phyloP scores from a whole-genome alignment of 768 basidiomycete species.

The Mycena indigotica region DNA sequence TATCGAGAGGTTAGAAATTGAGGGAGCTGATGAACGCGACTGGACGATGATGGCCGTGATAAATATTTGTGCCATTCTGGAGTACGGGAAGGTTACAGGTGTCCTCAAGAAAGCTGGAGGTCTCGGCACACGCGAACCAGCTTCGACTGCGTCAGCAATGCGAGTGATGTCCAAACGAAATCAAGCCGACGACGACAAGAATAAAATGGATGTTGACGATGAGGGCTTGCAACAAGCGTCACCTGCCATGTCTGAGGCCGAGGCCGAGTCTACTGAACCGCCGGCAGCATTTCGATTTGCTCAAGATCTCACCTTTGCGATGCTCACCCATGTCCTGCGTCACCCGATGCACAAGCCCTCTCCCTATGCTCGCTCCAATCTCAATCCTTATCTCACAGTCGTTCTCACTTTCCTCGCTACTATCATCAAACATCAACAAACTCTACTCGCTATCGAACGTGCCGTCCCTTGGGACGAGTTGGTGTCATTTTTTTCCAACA shows the following conservation, averaged over 20 bases:
- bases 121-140: conserved; percentile 42
- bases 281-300: conserved; percentile 74
- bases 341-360: conserved; percentile 63
- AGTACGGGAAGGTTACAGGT: conserved; percentile 81
- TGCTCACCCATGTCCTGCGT: conserved; percentile 72
- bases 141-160: conserved; percentile 38
- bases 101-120: conserved; percentile 67
- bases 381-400: conserved; percentile 88
- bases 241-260: conserved; percentile 36
- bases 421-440: conserved; percentile 63
- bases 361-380: conserved; percentile 51
- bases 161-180: conserved; percentile 56
- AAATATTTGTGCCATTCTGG: conserved; percentile 80
- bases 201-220: conserved; percentile 69
- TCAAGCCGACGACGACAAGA: conserved; percentile 45
- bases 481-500: conserved; percentile 58
- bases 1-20: conserved; percentile 82
- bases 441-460: conserved; percentile 67
- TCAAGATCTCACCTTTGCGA: conserved; percentile 74
- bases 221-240: conserved; percentile 41
- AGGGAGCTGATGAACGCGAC: conserved; percentile 78
- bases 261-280: conserved; percentile 41
- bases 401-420: conserved; percentile 89
- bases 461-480: conserved; percentile 84
- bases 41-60: conserved; percentile 97